phyloP scores from a whole-genome alignment of 2,329 filamentous ascomycete genomes.

The Zymoseptoria crescenta region DNA sequence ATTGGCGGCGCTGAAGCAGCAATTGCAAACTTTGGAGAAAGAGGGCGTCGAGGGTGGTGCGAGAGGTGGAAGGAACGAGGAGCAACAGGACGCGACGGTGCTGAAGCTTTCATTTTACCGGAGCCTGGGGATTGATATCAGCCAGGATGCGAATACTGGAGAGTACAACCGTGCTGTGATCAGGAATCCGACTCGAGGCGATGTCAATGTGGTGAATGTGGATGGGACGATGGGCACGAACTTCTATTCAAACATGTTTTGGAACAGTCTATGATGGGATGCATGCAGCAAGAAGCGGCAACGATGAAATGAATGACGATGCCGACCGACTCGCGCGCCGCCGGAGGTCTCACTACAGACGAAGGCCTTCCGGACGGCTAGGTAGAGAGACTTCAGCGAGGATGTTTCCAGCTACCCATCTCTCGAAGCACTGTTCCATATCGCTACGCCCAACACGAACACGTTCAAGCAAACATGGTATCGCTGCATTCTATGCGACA shows the following conservation, averaged over 20 bases:
- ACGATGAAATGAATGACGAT: background rate
- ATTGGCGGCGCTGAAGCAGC: constrained; percentile 63
- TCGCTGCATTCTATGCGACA: background rate
- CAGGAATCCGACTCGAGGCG: constrained; percentile 75
- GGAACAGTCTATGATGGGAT: constrained; percentile 63
- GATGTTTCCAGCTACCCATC: no score
- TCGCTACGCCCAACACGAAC: no score
- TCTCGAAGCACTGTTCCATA: no score
- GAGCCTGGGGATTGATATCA: constrained; percentile 81
- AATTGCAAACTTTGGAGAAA: constrained; percentile 73
- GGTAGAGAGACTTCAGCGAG: no score
- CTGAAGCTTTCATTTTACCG: constrained; percentile 86
- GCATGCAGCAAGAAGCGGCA: background rate
- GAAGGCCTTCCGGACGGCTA: background rate
- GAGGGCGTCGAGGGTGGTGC: constrained; percentile 73
- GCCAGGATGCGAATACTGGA: constrained; percentile 63
- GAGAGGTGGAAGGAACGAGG: constrained; percentile 38
- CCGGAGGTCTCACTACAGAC: background rate
- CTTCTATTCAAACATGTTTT: constrained; percentile 95
- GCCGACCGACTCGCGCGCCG: background rate
- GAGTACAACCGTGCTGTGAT: constrained; percentile 82
- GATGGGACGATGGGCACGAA: constrained; percentile 78
- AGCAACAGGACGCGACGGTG: constrained; percentile 42
- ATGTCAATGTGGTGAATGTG: constrained; percentile 91
- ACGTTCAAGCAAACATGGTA: background rate